Percentiles rank a stretch among this genome's conserved stretches.
Evolutionary conservation across 257 asterid genomes (phyloP).

Genomic region (Cordia subcordata): DNA sequence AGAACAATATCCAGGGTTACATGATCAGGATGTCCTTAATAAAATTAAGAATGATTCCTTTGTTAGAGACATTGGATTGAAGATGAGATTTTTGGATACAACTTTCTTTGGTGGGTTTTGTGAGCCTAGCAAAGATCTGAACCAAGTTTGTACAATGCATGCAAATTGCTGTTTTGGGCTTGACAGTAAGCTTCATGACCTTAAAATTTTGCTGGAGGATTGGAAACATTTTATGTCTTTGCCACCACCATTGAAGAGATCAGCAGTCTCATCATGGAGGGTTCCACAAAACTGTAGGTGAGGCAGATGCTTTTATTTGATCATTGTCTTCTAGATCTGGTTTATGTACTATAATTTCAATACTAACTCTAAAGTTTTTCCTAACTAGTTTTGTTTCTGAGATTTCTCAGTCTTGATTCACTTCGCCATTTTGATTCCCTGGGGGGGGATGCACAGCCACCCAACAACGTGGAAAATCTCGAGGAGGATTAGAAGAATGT

Average conservation of each 20-base stretch:
- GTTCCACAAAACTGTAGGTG: slow-evolving; percentile 84
- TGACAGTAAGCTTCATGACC: slow-evolving; percentile 65
- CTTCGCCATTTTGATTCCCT: slow-evolving; percentile 14
- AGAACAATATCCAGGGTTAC: slow-evolving; percentile 46
- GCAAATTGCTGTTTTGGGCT: slow-evolving; percentile 78
- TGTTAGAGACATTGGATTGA: slow-evolving; percentile 40
- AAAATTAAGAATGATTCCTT: slow-evolving; percentile 45
- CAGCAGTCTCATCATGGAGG: slow-evolving; percentile 44
- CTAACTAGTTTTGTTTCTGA: slow-evolving; percentile 7
- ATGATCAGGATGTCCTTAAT: slow-evolving; percentile 73
- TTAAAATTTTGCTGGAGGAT: slow-evolving; percentile 57
- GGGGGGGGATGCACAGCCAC: slow-evolving; percentile 1
- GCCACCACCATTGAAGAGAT: slow-evolving; percentile 26
- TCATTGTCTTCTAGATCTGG: neutral
- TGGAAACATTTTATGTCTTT: slow-evolving; percentile 49
- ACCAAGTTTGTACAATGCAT: slow-evolving; percentile 68
- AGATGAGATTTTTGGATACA: slow-evolving; percentile 58
- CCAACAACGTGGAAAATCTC: slow-evolving; percentile 4
- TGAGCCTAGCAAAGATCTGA: slow-evolving; percentile 65
- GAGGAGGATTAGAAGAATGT: slow-evolving; percentile 1
- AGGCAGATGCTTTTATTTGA: slow-evolving; percentile 4
- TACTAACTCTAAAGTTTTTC: neutral
- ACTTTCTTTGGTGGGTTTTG: slow-evolving; percentile 67
- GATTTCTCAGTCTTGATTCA: slow-evolving; percentile 42
- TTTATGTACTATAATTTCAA: neutral